Conservation (phyloP, 148 eudicot species). For the Nepenthes mirabilis region DNA sequence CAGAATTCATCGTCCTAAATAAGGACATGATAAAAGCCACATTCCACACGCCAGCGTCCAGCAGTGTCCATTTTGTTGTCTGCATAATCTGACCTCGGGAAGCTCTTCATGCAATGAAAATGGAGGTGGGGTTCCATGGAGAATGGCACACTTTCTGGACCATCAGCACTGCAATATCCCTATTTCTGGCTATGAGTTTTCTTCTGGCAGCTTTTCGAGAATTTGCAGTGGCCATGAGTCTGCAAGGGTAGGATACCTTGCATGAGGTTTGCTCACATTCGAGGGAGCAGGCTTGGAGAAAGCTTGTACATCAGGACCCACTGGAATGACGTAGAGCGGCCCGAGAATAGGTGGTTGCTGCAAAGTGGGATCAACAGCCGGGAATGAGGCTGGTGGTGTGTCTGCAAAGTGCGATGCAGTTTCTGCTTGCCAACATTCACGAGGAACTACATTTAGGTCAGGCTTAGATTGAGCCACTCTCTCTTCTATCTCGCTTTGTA, state of each 20-base stretch:
- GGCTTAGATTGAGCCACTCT: conserved; percentile 18
- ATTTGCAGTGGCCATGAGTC: conserved; percentile 76
- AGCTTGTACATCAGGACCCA: conserved; percentile 29
- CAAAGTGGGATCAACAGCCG: conserved; percentile 10
- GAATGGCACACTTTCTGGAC: no score
- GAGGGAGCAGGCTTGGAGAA: conserved; percentile 19
- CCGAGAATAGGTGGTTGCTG: conserved; percentile 35
- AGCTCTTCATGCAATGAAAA: no score
- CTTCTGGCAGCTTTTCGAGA: conserved; percentile 30
- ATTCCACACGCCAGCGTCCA: no score
- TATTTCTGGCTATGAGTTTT: background rate
- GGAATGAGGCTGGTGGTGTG: background rate
- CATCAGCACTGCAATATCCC: no score
- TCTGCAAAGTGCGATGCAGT: background rate
- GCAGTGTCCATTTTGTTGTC: no score
- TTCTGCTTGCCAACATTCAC: conserved; percentile 25
- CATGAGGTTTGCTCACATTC: conserved; percentile 61
- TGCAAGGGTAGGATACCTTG: conserved; percentile 62
- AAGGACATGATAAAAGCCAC: no score
- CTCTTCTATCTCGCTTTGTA: conserved; percentile 37
- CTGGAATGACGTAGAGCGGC: conserved; percentile 52
- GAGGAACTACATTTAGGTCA: conserved; percentile 15
- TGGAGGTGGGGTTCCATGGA: no score
- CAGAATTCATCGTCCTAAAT: no score
- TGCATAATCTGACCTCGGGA: no score